phyloP scores from a whole-genome alignment of 2,329 filamentous ascomycete species.

The Aaosphaeria arxii region DNA sequence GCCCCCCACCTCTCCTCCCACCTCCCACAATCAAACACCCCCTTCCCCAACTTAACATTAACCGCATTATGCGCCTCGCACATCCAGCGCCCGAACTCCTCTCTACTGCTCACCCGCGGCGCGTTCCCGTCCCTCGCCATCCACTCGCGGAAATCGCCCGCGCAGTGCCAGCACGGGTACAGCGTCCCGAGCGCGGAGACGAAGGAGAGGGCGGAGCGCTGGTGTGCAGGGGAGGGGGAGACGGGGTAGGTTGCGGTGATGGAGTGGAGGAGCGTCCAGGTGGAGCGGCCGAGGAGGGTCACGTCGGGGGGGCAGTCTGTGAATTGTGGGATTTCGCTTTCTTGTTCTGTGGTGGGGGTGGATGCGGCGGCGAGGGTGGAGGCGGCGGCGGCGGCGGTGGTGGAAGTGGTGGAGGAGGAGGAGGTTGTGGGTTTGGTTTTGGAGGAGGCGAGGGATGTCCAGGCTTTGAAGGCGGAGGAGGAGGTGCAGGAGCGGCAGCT shows the following conservation, averaged over 20 bases:
- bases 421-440: conserved; percentile 41
- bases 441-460: conserved; percentile 57
- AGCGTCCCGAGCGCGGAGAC: conserved; percentile 76
- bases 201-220: conserved; percentile 75
- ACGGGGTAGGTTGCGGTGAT: conserved; percentile 85
- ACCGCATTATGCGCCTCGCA: conserved; percentile 86
- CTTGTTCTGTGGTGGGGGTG: conserved; percentile 36
- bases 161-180: conserved; percentile 95
- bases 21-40: conserved; percentile 78
- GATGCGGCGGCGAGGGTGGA: conserved; percentile 29
- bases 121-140: conserved; percentile 65
- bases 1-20: conserved; percentile 97
- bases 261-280: conserved; percentile 91
- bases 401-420: conserved; percentile 5
- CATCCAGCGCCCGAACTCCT: conserved; percentile 78
- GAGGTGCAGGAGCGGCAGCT: conserved; percentile 73
- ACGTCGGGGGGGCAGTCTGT: conserved; percentile 86
- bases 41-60: conserved; percentile 86
- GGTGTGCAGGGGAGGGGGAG: conserved; percentile 63
- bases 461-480: conserved; percentile 43
- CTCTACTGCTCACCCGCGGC: conserved; percentile 56
- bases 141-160: conserved; percentile 84
- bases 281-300: conserved; percentile 77
- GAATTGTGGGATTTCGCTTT: too few relatives aligned
- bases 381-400: conserved; percentile 24